Base-by-base conservation (phyloP, 2,329 filamentous ascomycete genomes). In the Diaporthe longicolla region DNA sequence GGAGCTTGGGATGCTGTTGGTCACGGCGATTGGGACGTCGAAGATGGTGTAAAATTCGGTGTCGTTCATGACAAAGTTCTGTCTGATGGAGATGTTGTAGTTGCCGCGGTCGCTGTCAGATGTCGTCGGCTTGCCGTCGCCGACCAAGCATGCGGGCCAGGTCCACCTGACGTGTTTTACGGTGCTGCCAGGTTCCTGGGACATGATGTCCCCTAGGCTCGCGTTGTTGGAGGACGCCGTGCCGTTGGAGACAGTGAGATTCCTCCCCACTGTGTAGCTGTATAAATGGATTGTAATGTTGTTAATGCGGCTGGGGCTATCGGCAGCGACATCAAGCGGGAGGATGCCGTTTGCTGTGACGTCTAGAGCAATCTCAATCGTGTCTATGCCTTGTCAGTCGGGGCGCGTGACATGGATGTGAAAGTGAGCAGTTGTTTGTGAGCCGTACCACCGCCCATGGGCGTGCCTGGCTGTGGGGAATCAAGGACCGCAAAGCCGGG, bases 101-200 rank as follows among this genome's bases (percentile, higher is more conserved):
- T 84, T 82, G 3, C 92, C 92, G 3, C 91, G 85, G 32, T 87
- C 88, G 68, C 87, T 90, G 73, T 84, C 83, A 0, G 82, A 80
- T 4, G 82, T 80, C 1, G 80, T 77, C 35, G 87, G 84, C 76
- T 87, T 81, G 3, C 90, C 90, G 66, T 91, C 84, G 24, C 92
- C 92, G 3, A 91, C 89, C 0, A 94, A 84, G 77, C 92, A 94
- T 73, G 89, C 87, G 0, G 93, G 92, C 92, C 92, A 94, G 26
- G 89, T 84, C 91, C 92, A 94, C 79, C 92, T 91, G 75, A 94
- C 87, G 79, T 94, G 92, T 80, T 94, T 94, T 57, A 94, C 93
- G 0, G 92, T 94, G 79, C 91, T 93, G 4, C 89, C 88, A 0
- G 87, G 82, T 79, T 94, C 92, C 76, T 92, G 89, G 37, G 83